These are phyloP conservation scores for Sordariomycetes sp. DNA, from an alignment of 2,329 filamentous ascomycete genomes.

Conservation along the genomic window DNA sequence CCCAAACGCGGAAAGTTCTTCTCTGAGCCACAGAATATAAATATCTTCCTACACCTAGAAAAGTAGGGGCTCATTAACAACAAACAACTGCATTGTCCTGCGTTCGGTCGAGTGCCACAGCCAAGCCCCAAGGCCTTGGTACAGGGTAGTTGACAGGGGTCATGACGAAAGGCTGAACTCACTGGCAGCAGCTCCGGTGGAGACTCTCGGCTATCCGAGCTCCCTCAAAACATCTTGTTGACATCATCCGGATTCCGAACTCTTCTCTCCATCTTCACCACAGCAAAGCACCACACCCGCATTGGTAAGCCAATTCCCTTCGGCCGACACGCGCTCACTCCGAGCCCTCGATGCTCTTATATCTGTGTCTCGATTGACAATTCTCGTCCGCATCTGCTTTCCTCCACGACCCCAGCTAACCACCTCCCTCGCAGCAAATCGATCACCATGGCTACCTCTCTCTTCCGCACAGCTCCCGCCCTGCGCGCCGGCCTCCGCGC, in stretches of 20 bases:
- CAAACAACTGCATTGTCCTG: too few species aligned
- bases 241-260: conserved; percentile 15
- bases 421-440: neutral
- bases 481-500: conserved; percentile 64
- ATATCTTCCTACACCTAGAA: too few species aligned
- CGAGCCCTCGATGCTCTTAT: neutral
- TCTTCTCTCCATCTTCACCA: neutral
- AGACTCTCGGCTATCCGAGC: conserved; percentile 16
- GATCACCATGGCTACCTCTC: conserved; percentile 60
- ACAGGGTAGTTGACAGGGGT: too few species aligned
- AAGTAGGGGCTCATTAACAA: too few species aligned
- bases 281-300: neutral
- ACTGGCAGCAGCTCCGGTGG: conserved; percentile 3
- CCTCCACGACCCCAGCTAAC: neutral
- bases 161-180: conserved; percentile 19
- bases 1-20: too few species aligned
- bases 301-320: conserved; percentile 1
- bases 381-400: too few species aligned
- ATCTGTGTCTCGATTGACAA: neutral
- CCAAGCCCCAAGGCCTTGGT: too few species aligned
- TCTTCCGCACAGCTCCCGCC: conserved; percentile 62
- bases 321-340: neutral
- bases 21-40: too few species aligned
- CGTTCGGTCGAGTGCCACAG: too few species aligned
- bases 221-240: conserved; percentile 8